A percentile compares a stretch with the other conserved stretches of the same genome.
Evolutionary conservation across 345 rosid species (phyloP).

Genomic region (Euphorbia pulcherrima): DNA sequence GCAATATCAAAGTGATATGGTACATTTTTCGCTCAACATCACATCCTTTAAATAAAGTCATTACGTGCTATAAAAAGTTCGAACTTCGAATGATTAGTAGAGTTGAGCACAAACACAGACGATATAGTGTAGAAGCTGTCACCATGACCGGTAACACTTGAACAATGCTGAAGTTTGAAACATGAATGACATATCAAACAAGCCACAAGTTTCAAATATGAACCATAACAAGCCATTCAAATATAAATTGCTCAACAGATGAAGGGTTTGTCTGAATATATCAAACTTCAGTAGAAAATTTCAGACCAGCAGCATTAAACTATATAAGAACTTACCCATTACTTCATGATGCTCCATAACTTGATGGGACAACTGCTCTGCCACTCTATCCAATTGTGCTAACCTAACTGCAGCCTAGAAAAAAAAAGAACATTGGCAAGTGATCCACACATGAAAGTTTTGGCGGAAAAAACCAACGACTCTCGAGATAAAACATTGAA

Average conservation of each 20-base stretch:
- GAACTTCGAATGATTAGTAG: not conserved
- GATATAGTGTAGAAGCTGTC: not conserved
- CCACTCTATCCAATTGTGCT: constrained; percentile 78
- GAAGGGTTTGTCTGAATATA: not conserved
- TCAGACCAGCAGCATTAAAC: not conserved
- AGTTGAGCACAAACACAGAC: not conserved
- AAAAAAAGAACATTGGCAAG: constrained; percentile 18
- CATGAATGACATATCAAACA: not conserved
- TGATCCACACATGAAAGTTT: constrained; percentile 5
- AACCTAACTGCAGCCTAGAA: constrained; percentile 82
- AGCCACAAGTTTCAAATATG: not conserved
- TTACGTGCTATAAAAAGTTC: not conserved
- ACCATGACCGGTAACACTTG: not conserved
- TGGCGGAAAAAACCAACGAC: not conserved
- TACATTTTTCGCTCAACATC: not conserved
- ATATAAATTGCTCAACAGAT: not conserved
- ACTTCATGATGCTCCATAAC: constrained; percentile 99
- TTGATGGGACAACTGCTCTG: constrained; percentile 68
- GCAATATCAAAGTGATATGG: not conserved
- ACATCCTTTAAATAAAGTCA: not conserved
- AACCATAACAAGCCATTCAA: not conserved
- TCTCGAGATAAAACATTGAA: not conserved
- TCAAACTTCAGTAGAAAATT: not conserved
- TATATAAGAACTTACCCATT: constrained; percentile 62
- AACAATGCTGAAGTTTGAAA: not conserved